Base-by-base conservation (phyloP, 768 basidiomycete genomes). In the Leccinum variicolor region DNA sequence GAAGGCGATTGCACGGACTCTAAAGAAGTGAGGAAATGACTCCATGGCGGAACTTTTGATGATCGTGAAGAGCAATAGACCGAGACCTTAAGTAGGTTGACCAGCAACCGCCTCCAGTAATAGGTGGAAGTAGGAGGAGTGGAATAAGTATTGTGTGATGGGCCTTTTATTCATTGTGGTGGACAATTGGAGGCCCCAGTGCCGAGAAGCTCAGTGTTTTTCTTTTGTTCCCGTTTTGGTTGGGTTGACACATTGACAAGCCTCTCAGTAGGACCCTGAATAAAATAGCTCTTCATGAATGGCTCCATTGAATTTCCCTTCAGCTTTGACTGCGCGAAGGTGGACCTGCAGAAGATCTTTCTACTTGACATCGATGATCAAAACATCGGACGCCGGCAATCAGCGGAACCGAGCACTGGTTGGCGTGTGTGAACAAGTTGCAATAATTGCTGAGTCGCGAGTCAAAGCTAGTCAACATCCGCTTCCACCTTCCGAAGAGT, bases 11-110 rank as follows among this genome's bases (percentile, higher is more conserved):
- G 64, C 63, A 21, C 72, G 71, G 29, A 73, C 58, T 59, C 45
- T 72, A 15, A 72, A 69, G 53, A 74, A 74, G 25, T 59, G 48
- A 3, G 68, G 70, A 33, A 70, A 72, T 1, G 64, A 67, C 28
- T 75, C 67, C 71, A 73, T 70, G 46, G 31, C 50, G 49, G 28
- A 34, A 54, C 17, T 28, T 11, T 33, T 45, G 46, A 43, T 21
- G 36, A 31, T 26, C 3, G 49, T 23, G 36, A 54, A 36, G 43
- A 39, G 46, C 7, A 29, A 41, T 15, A 26, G 43, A 46, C 1
- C 62, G 63, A 72, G 62, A 66, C 41, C 55, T 53, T 52, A n/a
- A 34, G 48, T 26, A 13, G 39, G 50, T 13, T 57, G 58, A 50
- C 61, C 62, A 64, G 62, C 62, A 66, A 69, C 55, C 56, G 56